Evolutionary conservation across 2,329 filamentous ascomycete genomes (phyloP).

Genomic region (Fusarium solani-melongenae): DNA sequence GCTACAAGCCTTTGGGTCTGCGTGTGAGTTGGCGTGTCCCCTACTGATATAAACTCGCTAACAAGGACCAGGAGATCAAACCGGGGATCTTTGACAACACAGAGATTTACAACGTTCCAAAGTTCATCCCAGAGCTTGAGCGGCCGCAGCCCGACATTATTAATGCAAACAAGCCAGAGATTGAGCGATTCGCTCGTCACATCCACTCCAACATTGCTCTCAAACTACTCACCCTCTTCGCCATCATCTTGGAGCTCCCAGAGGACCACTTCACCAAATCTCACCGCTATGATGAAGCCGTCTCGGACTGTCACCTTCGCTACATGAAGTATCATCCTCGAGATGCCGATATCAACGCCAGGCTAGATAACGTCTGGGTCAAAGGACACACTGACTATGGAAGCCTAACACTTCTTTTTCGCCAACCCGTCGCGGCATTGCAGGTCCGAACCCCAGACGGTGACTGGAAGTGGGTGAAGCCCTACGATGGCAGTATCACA

Average conservation of each 20-base stretch:
- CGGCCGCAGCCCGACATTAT: neutral
- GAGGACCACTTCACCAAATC: neutral
- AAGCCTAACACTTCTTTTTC: neutral
- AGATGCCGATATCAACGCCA: neutral
- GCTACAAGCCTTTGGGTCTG: neutral
- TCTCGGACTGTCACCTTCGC: neutral
- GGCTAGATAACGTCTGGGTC: neutral
- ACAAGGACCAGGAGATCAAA: neutral
- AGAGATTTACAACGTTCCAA: neutral
- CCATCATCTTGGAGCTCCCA: neutral
- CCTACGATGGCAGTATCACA: neutral
- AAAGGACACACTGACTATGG: neutral
- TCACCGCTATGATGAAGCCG: neutral
- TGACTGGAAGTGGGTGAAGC: slow-evolving; percentile 3
- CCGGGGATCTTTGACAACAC: neutral
- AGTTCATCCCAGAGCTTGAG: neutral
- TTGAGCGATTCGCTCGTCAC: neutral
- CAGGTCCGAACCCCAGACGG: neutral
- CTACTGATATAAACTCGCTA: neutral
- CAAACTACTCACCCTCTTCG: neutral
- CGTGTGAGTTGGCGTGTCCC: neutral
- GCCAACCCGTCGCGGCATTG: neutral
- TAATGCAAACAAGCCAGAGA: neutral
- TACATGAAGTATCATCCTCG: slow-evolving; percentile 1
- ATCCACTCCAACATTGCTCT: neutral